phyloP scores from a whole-genome alignment of 2,329 filamentous ascomycete species.

The Fonsecaea pedrosoi region DNA sequence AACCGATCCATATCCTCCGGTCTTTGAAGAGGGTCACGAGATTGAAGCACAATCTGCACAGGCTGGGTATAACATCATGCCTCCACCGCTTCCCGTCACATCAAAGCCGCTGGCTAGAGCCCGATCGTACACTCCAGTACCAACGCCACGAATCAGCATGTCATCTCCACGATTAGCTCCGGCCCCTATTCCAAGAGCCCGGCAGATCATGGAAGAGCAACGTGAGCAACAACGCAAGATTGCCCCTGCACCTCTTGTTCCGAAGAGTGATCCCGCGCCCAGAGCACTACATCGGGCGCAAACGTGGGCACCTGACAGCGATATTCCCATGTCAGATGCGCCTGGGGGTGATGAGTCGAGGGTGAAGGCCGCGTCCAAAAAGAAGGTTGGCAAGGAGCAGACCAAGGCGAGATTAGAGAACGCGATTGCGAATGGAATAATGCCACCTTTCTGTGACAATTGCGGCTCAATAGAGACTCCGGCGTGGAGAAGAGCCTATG shows the following conservation, averaged over 20 bases:
- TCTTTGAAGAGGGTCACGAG: slow-evolving; percentile 37
- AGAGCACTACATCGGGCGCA: slow-evolving; percentile 53
- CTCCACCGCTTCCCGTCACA: slow-evolving; percentile 30
- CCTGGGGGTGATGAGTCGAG: slow-evolving; percentile 46
- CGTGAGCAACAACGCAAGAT: slow-evolving; percentile 36
- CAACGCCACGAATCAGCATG: slow-evolving; percentile 27
- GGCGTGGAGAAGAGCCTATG: slow-evolving; percentile 93
- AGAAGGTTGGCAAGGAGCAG: slow-evolving; percentile 69
- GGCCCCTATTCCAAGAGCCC: slow-evolving; percentile 38
- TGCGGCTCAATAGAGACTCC: slow-evolving; percentile 95
- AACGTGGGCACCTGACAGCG: slow-evolving; percentile 54
- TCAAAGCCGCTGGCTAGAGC: slow-evolving; percentile 30
- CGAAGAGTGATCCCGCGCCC: slow-evolving; percentile 60
- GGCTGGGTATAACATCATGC: slow-evolving; percentile 29
- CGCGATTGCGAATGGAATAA: slow-evolving; percentile 76
- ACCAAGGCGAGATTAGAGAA: slow-evolving; percentile 63
- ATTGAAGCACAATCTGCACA: slow-evolving; percentile 14
- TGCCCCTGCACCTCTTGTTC: slow-evolving; percentile 44
- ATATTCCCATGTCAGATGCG: slow-evolving; percentile 51
- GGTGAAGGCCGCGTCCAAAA: slow-evolving; percentile 63
- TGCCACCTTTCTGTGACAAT: slow-evolving; percentile 88
- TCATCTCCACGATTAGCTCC: slow-evolving; percentile 38
- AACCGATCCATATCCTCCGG: slow-evolving; percentile 20
- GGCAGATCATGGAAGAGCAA: slow-evolving; percentile 39
- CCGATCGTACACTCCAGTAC: slow-evolving; percentile 33